Conservation (phyloP, 352 stramenopile species). For the Globisporangium cederbergense region DNA sequence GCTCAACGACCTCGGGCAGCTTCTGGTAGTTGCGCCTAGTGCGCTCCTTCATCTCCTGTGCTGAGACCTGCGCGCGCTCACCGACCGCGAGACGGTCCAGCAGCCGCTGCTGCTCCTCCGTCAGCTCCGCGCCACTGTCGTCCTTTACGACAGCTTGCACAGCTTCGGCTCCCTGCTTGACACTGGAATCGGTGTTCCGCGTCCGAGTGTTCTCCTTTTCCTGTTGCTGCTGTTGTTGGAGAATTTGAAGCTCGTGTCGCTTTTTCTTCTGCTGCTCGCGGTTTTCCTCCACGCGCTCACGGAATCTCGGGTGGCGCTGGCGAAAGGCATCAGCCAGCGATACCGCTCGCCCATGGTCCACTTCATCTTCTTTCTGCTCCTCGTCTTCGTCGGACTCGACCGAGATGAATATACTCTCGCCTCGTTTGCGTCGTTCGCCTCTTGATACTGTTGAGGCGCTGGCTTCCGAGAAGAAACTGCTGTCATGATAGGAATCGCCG, state of each 20-base stretch:
- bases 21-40: slow-evolving; percentile 63
- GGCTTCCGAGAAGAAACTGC: slow-evolving; percentile 8
- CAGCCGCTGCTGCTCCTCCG: slow-evolving; percentile 26
- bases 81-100: slow-evolving; percentile 48
- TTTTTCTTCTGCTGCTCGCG: slow-evolving; percentile 31
- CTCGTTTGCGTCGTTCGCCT: background rate
- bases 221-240: slow-evolving; percentile 16
- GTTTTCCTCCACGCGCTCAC: slow-evolving; percentile 23
- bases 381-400: background rate
- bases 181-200: background rate
- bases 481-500: slow-evolving; percentile 13
- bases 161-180: background rate
- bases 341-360: background rate
- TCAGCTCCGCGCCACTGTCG: background rate
- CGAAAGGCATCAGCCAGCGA: slow-evolving; percentile 66
- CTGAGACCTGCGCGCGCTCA: slow-evolving; percentile 51
- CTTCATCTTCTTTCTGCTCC: background rate
- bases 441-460: background rate
- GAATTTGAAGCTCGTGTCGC: slow-evolving; percentile 20
- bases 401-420: slow-evolving; percentile 10
- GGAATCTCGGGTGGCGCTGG: slow-evolving; percentile 52
- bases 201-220: slow-evolving; percentile 10
- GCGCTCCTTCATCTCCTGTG: slow-evolving; percentile 63
- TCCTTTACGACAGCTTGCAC: background rate
- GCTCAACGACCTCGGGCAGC: slow-evolving; percentile 70